Evolutionary conservation across 306 rosid species (phyloP), one percentile per base, ranked within the genome.

Genomic region (Begonia loranthoides): DNA sequence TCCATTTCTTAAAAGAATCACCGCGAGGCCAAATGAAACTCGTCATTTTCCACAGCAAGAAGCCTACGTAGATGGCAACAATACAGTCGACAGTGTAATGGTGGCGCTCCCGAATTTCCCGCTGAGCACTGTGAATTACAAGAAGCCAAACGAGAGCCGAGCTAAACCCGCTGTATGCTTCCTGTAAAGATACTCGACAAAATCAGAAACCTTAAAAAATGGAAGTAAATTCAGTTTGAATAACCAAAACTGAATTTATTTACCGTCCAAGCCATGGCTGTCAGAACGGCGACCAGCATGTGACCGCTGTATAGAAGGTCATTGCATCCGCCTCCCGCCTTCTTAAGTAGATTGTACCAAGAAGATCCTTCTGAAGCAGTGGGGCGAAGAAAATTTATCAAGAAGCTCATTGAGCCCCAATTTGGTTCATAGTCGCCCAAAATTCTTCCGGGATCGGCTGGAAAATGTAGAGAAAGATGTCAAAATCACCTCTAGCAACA

Each of bases 231-330:
- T 15, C 41, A 39, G 17, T 65, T 36, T 45, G 41, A 59, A 51
- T 51, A 50, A 15, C 52, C 62, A 44, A 0, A 63, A 57, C 40
- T 59, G 15, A 41, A 38, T 36, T 49, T 60, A 38, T 76, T 54
- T 90, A 90, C 97, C 60, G 85, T 90, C 97, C 97, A 90, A 59
- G 97, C 97, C 97, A 85, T 89, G 62, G 95, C 97, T 14, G 97
- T 90, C 39, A 90, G 82, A 12, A 78, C 97, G 15, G 95, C 97
- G 66, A 85, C 97, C 12, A 90, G 73, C 84, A 90, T 79, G 83
- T 90, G 97, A 49, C 97, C 97, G 47, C 97, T 90, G 72, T 73
- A 90, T 50, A 90, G 14, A 45, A 90, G 95, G 76, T 90, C 97
- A 61, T 89, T 89, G 79, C 97, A 89, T 60, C 97, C 97, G 6